Base-by-base conservation (phyloP, 1,284 basidiomycete genomes). In the Phenoliferia sp. region DNA sequence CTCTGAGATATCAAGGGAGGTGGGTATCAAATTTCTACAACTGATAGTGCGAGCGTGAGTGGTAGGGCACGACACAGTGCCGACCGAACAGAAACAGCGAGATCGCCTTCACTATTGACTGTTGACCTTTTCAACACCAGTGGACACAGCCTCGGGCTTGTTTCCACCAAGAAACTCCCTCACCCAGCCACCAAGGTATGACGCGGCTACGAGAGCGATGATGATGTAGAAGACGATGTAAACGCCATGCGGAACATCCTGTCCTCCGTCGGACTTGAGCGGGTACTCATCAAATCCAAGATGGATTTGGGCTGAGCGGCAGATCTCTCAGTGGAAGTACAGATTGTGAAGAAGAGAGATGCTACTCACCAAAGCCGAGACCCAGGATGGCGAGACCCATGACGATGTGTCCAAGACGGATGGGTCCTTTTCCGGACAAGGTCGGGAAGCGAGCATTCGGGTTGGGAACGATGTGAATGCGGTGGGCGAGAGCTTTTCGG, bases 211-310 rank as follows among this genome's bases (percentile, higher is more conserved):
- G 22, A 70, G 17, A 0, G n/a, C 69, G 15, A 69, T 28, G 12
- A 73, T 39, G 9, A 67, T 33, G 66, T 66, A 73, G 32, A 66
- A 69, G 5, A 69, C 59, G 26, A 60, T 55, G 32, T 63, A 52
- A n/a, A 67, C 65, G 3, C 87, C 88, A 70, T 85, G 84, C 44
- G 85, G 80, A 6, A 70, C 67, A 4, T 16, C 28, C 15, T 28
- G 36, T 29, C 34, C 35, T 67, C 76, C 65, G 73, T 76, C 39
- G 72, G 72, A 17, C 67, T 83, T 83, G 26, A 28, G 3, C n/a
- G 55, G 31, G 65, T 66, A 72, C 32, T 63, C 64, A 35, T 68
- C 57, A 33, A 70, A 58, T 4, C 71, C 71, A 31, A n/a, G 35
- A 2, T 39, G 36, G 36, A 70, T 36, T 12, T 12, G 22, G 39